Evolutionary conservation across 345 rosid genomes (phyloP).

Genomic region (Barbarea vulgaris): DNA sequence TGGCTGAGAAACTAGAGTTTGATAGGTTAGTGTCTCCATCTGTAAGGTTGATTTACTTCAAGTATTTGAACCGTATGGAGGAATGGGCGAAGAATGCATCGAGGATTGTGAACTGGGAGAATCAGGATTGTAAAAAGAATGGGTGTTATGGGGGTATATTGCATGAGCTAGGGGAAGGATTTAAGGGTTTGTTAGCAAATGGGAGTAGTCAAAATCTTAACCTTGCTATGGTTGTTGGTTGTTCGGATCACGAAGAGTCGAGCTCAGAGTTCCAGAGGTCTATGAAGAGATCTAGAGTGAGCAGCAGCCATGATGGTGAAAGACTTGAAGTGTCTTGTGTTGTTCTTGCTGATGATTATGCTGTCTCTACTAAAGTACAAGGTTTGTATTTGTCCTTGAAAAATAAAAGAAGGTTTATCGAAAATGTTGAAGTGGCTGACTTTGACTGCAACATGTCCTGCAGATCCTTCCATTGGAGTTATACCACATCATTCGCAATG

Average conservation of each 20-base stretch:
- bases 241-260: conserved; percentile 18
- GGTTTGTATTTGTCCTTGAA: neutral
- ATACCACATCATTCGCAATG: conserved; percentile 50
- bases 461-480: conserved; percentile 49
- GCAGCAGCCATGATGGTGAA: conserved; percentile 28
- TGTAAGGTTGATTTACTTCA: conserved; percentile 54
- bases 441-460: conserved; percentile 54
- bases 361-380: conserved; percentile 13
- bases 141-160: conserved; percentile 38
- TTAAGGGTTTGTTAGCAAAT: conserved; percentile 47
- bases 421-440: conserved; percentile 67
- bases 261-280: conserved; percentile 16
- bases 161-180: conserved; percentile 50
- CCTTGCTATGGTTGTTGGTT: conserved; percentile 32
- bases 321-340: conserved; percentile 32
- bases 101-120: conserved; percentile 34
- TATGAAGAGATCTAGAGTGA: conserved; percentile 19
- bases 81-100: conserved; percentile 45
- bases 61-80: conserved; percentile 61
- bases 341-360: conserved; percentile 24
- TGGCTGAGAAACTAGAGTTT: conserved; percentile 56
- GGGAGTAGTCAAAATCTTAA: conserved; percentile 33
- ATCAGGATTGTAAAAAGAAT: conserved; percentile 28
- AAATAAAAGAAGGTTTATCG: conserved; percentile 41
- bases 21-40: conserved; percentile 44